Conservation (phyloP, 441 rosid species). For the Arabidopsis hybrid region DNA sequence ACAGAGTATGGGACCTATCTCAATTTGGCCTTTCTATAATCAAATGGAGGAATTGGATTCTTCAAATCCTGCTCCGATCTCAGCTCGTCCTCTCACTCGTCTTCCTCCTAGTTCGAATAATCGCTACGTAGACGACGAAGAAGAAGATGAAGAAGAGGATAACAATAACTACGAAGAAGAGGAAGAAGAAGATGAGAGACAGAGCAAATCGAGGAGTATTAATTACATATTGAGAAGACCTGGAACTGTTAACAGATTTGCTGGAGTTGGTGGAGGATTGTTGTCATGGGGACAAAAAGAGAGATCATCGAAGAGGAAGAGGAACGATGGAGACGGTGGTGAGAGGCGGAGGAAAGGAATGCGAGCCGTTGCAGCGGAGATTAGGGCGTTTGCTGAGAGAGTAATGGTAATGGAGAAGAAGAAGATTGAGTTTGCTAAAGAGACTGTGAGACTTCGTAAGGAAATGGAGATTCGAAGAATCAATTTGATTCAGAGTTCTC, state of each 20-base stretch:
- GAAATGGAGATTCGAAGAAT: constrained; percentile 59
- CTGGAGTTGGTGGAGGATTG: constrained; percentile 42
- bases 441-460: constrained; percentile 49
- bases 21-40: constrained; percentile 60
- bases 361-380: constrained; percentile 52
- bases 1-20: constrained; percentile 45
- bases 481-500: constrained; percentile 53
- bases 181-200: constrained; percentile 42
- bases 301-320: constrained; percentile 39
- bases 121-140: constrained; percentile 22
- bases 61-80: constrained; percentile 56
- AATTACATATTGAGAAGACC: constrained; percentile 65
- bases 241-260: constrained; percentile 56
- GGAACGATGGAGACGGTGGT: constrained; percentile 27
- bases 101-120: constrained; percentile 38
- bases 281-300: constrained; percentile 44
- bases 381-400: constrained; percentile 54
- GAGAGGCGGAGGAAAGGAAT: constrained; percentile 43
- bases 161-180: constrained; percentile 18
- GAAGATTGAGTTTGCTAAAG: constrained; percentile 60
- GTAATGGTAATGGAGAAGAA: constrained; percentile 53
- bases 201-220: constrained; percentile 62
- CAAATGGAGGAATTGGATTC: constrained; percentile 61
- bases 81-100: constrained; percentile 56
- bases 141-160: constrained; percentile 11